Evolutionary conservation across 2,329 filamentous ascomycete species (phyloP).

Genomic region (Paramyrothecium sp.): DNA sequence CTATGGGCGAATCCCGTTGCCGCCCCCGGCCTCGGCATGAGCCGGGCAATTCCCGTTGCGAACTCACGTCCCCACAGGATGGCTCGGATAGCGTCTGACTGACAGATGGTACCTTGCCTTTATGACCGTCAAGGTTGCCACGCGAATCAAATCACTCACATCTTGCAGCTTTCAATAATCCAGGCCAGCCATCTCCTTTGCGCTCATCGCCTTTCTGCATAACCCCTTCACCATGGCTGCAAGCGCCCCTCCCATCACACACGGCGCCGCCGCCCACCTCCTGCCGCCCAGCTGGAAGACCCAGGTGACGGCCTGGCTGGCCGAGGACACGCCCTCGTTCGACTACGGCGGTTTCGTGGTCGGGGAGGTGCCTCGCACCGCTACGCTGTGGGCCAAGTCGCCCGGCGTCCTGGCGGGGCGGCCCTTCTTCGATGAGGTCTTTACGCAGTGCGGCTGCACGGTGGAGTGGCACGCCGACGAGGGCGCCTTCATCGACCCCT

Average conservation of each 20-base stretch:
- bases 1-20: background rate
- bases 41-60: no score
- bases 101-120: no score
- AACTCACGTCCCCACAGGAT: no score
- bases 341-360: conserved; percentile 98
- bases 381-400: conserved; percentile 69
- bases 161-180: no score
- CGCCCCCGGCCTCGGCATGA: background rate
- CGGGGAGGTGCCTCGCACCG: conserved; percentile 63
- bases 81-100: no score
- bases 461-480: conserved; percentile 86
- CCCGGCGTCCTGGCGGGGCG: conserved; percentile 82
- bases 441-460: conserved; percentile 83
- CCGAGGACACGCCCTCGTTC: conserved; percentile 93
- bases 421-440: conserved; percentile 95
- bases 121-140: no score
- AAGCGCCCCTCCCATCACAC: conserved; percentile 10
- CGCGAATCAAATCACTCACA: no score
- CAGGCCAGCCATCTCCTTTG: no score
- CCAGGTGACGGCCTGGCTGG: conserved; percentile 79
- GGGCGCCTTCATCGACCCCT: conserved; percentile 65
- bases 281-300: conserved; percentile 84
- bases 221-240: background rate
- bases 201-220: no score
- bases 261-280: conserved; percentile 61